Conservation (phyloP, 768 basidiomycete species). For the Pulveroboletus sp. region DNA sequence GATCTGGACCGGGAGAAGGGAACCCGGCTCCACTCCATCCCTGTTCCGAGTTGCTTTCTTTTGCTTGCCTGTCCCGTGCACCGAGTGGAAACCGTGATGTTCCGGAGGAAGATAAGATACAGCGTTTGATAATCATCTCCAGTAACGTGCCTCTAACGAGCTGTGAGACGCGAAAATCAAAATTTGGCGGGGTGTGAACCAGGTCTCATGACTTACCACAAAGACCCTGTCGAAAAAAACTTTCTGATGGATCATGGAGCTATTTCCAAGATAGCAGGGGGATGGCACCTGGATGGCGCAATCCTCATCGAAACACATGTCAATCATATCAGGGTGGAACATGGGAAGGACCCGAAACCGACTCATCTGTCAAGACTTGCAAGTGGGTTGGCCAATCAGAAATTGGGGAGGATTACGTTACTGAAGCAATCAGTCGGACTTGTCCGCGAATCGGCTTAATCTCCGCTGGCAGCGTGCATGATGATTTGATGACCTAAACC, state of each 20-base stretch:
- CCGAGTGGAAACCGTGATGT: neutral
- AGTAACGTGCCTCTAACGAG: neutral
- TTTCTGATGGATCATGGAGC: neutral
- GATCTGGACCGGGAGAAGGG: neutral
- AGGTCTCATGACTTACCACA: neutral
- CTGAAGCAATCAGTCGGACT: neutral
- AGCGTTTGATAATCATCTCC: neutral
- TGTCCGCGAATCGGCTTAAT: constrained; percentile 1
- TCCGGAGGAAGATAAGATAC: neutral
- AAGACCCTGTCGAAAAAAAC: neutral
- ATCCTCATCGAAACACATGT: neutral
- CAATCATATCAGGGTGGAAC: constrained; percentile 12
- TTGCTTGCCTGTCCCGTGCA: neutral
- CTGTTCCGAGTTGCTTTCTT: neutral
- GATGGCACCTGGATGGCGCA: constrained; percentile 1
- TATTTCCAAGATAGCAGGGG: neutral
- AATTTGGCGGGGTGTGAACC: neutral
- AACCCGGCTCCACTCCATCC: neutral
- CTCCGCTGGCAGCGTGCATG: constrained; percentile 2
- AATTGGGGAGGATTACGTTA: neutral
- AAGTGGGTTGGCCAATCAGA: constrained; percentile 5
- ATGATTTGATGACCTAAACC: neutral
- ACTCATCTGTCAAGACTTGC: neutral
- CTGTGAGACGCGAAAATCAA: neutral
- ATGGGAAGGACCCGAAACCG: neutral